These are phyloP conservation scores for Schwanniomyces polymorphus DNA, from an alignment of 805 yeast genomes.

Conservation along the genomic window DNA sequence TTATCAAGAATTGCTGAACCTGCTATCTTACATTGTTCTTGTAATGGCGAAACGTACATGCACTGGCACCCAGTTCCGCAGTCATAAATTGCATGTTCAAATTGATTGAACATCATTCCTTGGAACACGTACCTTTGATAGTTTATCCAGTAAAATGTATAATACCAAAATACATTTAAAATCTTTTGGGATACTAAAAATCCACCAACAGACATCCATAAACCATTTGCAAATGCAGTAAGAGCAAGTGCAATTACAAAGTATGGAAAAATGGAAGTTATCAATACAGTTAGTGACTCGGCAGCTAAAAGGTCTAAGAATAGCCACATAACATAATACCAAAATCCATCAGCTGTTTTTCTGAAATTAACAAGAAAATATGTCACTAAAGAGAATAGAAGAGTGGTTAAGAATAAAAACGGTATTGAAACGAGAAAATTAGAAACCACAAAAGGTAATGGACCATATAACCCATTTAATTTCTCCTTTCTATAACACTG, in stretches of 20 bases:
- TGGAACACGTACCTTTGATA: slow-evolving; percentile 44
- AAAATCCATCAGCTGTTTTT: slow-evolving; percentile 27
- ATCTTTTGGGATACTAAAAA: slow-evolving; percentile 34
- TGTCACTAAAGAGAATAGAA: slow-evolving; percentile 31
- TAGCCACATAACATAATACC: slow-evolving; percentile 35
- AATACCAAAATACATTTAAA: slow-evolving; percentile 39
- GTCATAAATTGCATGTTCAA: slow-evolving; percentile 20
- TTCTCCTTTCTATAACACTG: slow-evolving; percentile 27
- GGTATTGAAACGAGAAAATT: slow-evolving; percentile 38
- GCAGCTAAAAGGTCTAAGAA: slow-evolving; percentile 41
- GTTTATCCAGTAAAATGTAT: slow-evolving; percentile 40
- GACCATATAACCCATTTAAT: slow-evolving; percentile 39
- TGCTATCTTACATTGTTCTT: slow-evolving; percentile 26
- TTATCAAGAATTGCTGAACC: slow-evolving; percentile 32
- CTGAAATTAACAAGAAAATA: slow-evolving; percentile 34
- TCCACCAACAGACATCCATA: slow-evolving; percentile 47
- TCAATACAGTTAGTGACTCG: slow-evolving; percentile 37
- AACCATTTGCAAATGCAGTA: slow-evolving; percentile 40
- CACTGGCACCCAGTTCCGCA: slow-evolving; percentile 36
- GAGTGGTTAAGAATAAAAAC: slow-evolving; percentile 29
- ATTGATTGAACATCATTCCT: slow-evolving; percentile 45
- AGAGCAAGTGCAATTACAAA: slow-evolving; percentile 40
- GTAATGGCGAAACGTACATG: slow-evolving; percentile 27
- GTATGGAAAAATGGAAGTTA: slow-evolving; percentile 31
- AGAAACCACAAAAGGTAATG: slow-evolving; percentile 30